Evolutionary conservation across 2,329 filamentous ascomycete genomes (phyloP).

Genomic region (Hypoxylon sp.): DNA sequence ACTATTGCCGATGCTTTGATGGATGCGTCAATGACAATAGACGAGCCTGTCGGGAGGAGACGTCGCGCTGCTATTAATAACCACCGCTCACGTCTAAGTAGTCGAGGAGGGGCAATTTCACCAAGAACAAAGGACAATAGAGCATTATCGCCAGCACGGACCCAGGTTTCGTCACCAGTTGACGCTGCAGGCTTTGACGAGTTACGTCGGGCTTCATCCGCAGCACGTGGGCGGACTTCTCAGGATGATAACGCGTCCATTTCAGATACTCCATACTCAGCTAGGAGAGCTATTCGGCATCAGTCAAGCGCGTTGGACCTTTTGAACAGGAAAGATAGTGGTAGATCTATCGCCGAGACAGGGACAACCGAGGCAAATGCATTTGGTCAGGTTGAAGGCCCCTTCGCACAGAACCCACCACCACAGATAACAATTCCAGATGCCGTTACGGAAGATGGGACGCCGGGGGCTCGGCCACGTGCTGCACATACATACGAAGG

Average conservation of each 20-base stretch:
- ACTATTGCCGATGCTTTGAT: slow-evolving; percentile 92
- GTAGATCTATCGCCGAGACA: slow-evolving; percentile 70
- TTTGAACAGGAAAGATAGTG: slow-evolving; percentile 70
- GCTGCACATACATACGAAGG: slow-evolving; percentile 87
- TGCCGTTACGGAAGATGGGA: slow-evolving; percentile 49
- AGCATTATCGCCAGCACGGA: slow-evolving; percentile 45
- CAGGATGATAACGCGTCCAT: slow-evolving; percentile 55
- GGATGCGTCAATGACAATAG: slow-evolving; percentile 91
- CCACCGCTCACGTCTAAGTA: slow-evolving; percentile 62
- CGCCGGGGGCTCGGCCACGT: slow-evolving; percentile 62
- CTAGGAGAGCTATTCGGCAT: slow-evolving; percentile 64
- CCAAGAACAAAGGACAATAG: slow-evolving; percentile 55
- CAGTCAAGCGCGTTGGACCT: slow-evolving; percentile 72
- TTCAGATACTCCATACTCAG: slow-evolving; percentile 59
- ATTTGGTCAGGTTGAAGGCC: slow-evolving; percentile 71
- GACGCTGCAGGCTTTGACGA: slow-evolving; percentile 55
- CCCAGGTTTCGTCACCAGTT: slow-evolving; percentile 48
- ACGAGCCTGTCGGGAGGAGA: slow-evolving; percentile 71
- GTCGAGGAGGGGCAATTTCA: slow-evolving; percentile 53
- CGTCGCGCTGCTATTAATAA: slow-evolving; percentile 65
- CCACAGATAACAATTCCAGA: slow-evolving; percentile 54
- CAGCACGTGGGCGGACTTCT: slow-evolving; percentile 46
- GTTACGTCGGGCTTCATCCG: slow-evolving; percentile 55
- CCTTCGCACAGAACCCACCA: slow-evolving; percentile 59
- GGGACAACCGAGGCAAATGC: slow-evolving; percentile 71